Evolutionary conservation across 192 early-diverging fungal genomes (phyloP).

Genomic region (Coemansia reversa): DNA sequence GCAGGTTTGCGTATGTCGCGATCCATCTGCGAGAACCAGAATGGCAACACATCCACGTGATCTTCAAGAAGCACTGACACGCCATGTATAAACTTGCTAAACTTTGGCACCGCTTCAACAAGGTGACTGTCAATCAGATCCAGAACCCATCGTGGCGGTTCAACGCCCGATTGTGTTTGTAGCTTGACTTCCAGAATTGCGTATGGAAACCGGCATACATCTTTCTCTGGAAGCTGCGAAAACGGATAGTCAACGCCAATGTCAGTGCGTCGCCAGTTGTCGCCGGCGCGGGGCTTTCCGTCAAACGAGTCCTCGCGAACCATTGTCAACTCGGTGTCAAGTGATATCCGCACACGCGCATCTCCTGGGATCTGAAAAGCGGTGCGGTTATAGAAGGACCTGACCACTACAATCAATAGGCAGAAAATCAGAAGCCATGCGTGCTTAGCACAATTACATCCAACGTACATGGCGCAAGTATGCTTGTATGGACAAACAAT

Average conservation of each 20-base stretch:
- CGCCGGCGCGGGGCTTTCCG: slow-evolving; percentile 64
- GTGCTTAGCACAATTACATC: background rate
- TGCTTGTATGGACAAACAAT: background rate
- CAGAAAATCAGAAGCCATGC: background rate
- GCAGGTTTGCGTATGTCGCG: slow-evolving; percentile 85
- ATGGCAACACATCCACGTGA: slow-evolving; percentile 81
- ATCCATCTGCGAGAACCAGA: slow-evolving; percentile 96
- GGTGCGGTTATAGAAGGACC: slow-evolving; percentile 95
- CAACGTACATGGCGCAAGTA: background rate
- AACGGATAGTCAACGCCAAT: slow-evolving; percentile 77
- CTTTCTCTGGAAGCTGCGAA: slow-evolving; percentile 72
- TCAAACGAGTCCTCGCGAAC: slow-evolving; percentile 89
- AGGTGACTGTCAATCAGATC: slow-evolving; percentile 88
- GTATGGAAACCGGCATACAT: slow-evolving; percentile 88
- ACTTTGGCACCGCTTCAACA: slow-evolving; percentile 93
- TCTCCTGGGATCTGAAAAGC: slow-evolving; percentile 98
- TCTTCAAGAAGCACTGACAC: slow-evolving; percentile 81
- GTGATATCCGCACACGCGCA: slow-evolving; percentile 84
- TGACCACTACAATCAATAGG: slow-evolving; percentile 56
- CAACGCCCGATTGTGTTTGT: slow-evolving; percentile 87
- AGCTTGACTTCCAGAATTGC: slow-evolving; percentile 97
- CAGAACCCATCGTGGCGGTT: slow-evolving; percentile 91
- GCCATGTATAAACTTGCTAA: slow-evolving; percentile 98
- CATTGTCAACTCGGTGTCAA: slow-evolving; percentile 95
- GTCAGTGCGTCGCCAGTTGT: slow-evolving; percentile 91